Conservation (phyloP, 225 moss, liverwort and hornwort species). For the Pleurozium schreberi region DNA sequence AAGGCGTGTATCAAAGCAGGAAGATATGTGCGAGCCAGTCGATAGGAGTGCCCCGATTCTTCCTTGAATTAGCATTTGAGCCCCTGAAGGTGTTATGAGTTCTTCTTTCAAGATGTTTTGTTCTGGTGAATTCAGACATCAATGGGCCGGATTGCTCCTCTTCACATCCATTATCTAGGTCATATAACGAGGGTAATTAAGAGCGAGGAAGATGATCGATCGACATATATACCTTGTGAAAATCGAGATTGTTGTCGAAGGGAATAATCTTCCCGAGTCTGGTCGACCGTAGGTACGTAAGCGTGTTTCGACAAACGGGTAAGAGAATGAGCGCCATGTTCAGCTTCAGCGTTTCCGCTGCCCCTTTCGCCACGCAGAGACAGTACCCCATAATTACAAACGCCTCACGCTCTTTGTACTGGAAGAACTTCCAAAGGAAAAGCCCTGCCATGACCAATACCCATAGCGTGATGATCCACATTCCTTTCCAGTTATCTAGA, state of each 20-base stretch:
- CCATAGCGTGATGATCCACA: slow-evolving; percentile 79
- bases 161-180: neutral
- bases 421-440: slow-evolving; percentile 68
- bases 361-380: slow-evolving; percentile 73
- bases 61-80: neutral
- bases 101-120: neutral
- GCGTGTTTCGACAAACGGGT: slow-evolving; percentile 85
- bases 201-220: neutral
- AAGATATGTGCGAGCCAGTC: neutral
- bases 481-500: slow-evolving; percentile 68
- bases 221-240: slow-evolving; percentile 56
- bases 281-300: slow-evolving; percentile 78
- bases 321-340: slow-evolving; percentile 97
- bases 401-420: slow-evolving; percentile 37
- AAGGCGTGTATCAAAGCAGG: neutral
- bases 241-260: slow-evolving; percentile 83
- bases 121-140: neutral
- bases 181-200: neutral
- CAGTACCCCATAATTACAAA: slow-evolving; percentile 60
- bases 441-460: slow-evolving; percentile 41
- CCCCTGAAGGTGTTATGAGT: neutral
- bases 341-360: slow-evolving; percentile 84
- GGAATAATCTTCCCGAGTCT: slow-evolving; percentile 48
- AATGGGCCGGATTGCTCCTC: neutral
- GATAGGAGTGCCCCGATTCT: neutral